Conservation (phyloP, 768 basidiomycete species). For the Lentinula edodes region DNA sequence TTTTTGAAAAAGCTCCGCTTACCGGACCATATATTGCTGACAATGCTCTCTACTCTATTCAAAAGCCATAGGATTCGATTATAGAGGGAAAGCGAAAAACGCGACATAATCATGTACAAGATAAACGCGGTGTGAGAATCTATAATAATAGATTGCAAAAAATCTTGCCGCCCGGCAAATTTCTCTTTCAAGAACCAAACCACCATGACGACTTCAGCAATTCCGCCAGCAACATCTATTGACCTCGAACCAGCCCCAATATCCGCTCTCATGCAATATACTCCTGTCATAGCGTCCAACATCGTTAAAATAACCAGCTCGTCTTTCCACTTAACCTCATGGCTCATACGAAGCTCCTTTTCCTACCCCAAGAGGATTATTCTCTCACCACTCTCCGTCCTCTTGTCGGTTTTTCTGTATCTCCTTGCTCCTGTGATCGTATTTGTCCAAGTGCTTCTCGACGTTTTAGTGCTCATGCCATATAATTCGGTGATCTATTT, state of each 20-base stretch:
- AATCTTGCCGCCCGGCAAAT: too few species aligned
- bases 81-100: too few species aligned
- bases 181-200: not conserved
- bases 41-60: too few species aligned
- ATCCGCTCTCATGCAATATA: not conserved
- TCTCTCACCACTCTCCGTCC: constrained; percentile 13
- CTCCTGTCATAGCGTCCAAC: not conserved
- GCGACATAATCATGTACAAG: too few species aligned
- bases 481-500: constrained; percentile 31
- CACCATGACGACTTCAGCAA: not conserved
- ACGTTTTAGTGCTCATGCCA: constrained; percentile 41
- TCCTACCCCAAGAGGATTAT: not conserved
- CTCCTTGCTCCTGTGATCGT: constrained; percentile 44
- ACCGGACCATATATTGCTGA: too few species aligned
- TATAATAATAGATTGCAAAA: too few species aligned
- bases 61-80: too few species aligned
- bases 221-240: not conserved
- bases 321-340: not conserved
- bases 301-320: not conserved
- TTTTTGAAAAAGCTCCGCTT: too few species aligned
- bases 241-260: not conserved
- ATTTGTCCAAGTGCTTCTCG: constrained; percentile 32
- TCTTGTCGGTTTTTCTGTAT: constrained; percentile 28
- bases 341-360: not conserved
- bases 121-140: too few species aligned